Percentiles rank a stretch among this genome's conserved stretches.
phyloP scores from a whole-genome alignment of 2,329 filamentous ascomycete species.

The Scleromitrula shiraiana region DNA sequence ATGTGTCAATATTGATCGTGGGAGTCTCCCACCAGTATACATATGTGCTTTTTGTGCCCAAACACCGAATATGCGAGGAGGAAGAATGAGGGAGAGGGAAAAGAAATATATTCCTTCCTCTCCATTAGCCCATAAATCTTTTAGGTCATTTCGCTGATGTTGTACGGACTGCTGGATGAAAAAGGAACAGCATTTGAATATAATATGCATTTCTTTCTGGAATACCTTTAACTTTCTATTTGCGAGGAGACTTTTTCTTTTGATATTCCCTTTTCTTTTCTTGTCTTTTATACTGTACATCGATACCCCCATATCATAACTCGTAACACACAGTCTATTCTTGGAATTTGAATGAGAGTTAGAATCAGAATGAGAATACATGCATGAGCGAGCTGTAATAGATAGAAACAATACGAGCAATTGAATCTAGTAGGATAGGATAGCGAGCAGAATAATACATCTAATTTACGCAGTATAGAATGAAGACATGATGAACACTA shows the following conservation, averaged over 20 bases:
- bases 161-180: too few relatives aligned
- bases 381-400: too few relatives aligned
- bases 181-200: too few relatives aligned
- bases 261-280: neutral
- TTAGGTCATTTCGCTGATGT: conserved; percentile 35
- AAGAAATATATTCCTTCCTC: conserved; percentile 27
- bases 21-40: conserved; percentile 50
- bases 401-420: too few relatives aligned
- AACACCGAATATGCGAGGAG: conserved; percentile 46
- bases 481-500: too few relatives aligned
- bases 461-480: too few relatives aligned
- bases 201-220: too few relatives aligned
- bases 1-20: conserved; percentile 51
- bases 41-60: conserved; percentile 57
- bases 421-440: too few relatives aligned
- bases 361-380: too few relatives aligned
- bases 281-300: neutral
- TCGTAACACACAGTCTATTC: too few relatives aligned
- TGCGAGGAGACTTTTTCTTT: neutral
- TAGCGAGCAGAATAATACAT: too few relatives aligned
- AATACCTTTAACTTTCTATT: neutral
- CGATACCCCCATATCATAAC: neutral
- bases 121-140: conserved; percentile 37
- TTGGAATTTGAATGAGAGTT: too few relatives aligned
- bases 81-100: conserved; percentile 37